Evolutionary conservation across 1,284 basidiomycete genomes (phyloP), one percentile per base, ranked within the genome.

Genomic region (Athelia sp.): DNA sequence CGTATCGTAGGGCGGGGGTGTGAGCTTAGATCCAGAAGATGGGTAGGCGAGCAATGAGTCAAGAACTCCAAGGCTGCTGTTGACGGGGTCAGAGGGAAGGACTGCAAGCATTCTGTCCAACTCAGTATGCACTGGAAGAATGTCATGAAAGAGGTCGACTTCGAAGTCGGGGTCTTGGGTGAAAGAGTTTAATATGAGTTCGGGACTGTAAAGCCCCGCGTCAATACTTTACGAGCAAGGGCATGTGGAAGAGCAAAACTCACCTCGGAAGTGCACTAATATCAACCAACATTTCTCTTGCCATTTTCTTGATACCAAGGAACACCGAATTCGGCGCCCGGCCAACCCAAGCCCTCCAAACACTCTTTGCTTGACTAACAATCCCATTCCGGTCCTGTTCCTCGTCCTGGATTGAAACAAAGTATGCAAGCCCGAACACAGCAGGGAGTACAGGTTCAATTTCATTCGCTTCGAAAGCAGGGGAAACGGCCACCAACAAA

Each of bases 21-120:
- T 47, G 14, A 57, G 53, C 2, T 52, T 47, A 3, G 57, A 52
- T 52, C 65, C 62, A 18, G 55, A 51, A 13, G 66, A 62, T 18
- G 65, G 38, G 4, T 76, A 73, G 9, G 78, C 76, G n/a, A 86
- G 69, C n/a, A 84, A 70, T 1, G 78, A 71, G 48, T 87, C 79
- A 17, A 84, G 59, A 23, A 89, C 77, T 0, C 81, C 81, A 18
- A 92, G 65, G 50, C 80, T 82, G 1, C 77, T 59, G 52, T 84
- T 73, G 15, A 77, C 68, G 0, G 80, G 71, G 17, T 75, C 71
- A 0, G 74, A 61, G 2, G 77, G 70, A 15, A 86, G 64, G 3
- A 51, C 57, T 0, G 69, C 63, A 1, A 88, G 69, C 64, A 80
- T 70, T 1, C 54, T 52, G 31, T 81, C 73, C 9, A 87, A 66